A percentile compares a stretch with the other conserved stretches of the same genome.
Conservation (phyloP, 345 rosid genomes). For the Rhodamnia rubescens region DNA sequence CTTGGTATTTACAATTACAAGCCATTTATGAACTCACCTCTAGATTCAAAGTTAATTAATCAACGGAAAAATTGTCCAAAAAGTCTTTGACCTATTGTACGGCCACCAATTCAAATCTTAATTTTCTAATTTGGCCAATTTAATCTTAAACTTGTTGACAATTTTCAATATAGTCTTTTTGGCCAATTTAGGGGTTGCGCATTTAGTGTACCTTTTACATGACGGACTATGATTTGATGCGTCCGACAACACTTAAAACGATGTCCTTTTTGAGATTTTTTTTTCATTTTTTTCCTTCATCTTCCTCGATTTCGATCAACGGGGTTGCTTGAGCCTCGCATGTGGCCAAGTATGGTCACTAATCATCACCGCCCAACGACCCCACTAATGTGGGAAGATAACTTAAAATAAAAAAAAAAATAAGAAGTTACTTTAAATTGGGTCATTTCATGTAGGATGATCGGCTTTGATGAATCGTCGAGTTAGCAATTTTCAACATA, state of each 20-base stretch:
- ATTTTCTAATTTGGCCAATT: neutral
- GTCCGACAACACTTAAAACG: neutral
- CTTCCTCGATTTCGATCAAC: fast-evolving
- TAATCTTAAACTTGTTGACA: neutral
- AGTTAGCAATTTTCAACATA: fast-evolving
- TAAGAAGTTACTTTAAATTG: neutral
- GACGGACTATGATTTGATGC: neutral
- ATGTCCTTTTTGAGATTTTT: neutral
- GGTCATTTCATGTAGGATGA: fast-evolving
- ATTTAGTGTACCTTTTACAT: no score
- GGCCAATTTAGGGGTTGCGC: neutral
- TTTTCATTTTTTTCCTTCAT: neutral
- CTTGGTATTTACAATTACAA: neutral
- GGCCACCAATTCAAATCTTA: neutral
- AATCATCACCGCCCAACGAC: no score
- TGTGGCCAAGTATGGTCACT: no score
- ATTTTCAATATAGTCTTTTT: neutral
- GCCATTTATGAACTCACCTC: neutral
- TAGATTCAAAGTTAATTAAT: neutral
- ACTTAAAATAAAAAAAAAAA: no score
- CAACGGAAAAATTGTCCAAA: neutral
- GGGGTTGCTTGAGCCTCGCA: neutral
- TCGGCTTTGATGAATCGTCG: fast-evolving
- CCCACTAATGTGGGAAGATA: fast-evolving
- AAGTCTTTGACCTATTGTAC: fast-evolving